These are phyloP conservation scores for Aureobasidium mangrovei DNA, from an alignment of 2,329 filamentous ascomycete species.

Conservation along the genomic window DNA sequence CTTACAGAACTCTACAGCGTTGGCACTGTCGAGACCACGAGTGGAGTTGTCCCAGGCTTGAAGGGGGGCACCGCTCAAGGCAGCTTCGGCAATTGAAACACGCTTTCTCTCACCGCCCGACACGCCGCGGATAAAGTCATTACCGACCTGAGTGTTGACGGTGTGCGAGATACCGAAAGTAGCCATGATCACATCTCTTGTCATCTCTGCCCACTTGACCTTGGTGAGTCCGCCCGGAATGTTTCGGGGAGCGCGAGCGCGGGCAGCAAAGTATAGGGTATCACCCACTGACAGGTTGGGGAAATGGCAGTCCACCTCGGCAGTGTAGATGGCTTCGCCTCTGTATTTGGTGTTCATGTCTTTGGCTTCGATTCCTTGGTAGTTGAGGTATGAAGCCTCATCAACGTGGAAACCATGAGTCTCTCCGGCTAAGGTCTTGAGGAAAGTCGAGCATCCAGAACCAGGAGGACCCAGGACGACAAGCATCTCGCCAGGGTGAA, in stretches of 20 bases:
- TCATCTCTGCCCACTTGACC: slow-evolving; percentile 50
- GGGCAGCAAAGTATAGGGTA: slow-evolving; percentile 68
- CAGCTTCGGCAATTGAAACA: slow-evolving; percentile 72
- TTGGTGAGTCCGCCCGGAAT: slow-evolving; percentile 51
- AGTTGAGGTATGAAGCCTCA: slow-evolving; percentile 65
- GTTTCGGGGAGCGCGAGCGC: slow-evolving; percentile 55
- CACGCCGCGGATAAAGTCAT: slow-evolving; percentile 66
- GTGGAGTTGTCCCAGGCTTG: slow-evolving; percentile 76
- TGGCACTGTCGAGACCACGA: slow-evolving; percentile 64
- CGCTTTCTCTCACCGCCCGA: slow-evolving; percentile 71
- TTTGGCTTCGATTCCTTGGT: slow-evolving; percentile 63
- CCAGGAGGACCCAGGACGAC: slow-evolving; percentile 63
- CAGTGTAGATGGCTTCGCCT: slow-evolving; percentile 80
- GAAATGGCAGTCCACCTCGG: slow-evolving; percentile 71
- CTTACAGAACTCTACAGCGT: slow-evolving; percentile 66
- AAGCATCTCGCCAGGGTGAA: slow-evolving; percentile 64
- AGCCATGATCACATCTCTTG: slow-evolving; percentile 66
- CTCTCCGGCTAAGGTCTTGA: slow-evolving; percentile 78
- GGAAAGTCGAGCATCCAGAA: slow-evolving; percentile 68
- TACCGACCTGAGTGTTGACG: slow-evolving; percentile 62
- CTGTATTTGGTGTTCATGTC: slow-evolving; percentile 72
- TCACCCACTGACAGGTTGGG: slow-evolving; percentile 69
- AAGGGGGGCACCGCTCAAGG: slow-evolving; percentile 49
- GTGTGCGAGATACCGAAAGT: slow-evolving; percentile 68
- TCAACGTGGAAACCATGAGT: slow-evolving; percentile 71